Base-by-base conservation (phyloP, 73 alveolate genomes). In the Urostyla sp. region DNA sequence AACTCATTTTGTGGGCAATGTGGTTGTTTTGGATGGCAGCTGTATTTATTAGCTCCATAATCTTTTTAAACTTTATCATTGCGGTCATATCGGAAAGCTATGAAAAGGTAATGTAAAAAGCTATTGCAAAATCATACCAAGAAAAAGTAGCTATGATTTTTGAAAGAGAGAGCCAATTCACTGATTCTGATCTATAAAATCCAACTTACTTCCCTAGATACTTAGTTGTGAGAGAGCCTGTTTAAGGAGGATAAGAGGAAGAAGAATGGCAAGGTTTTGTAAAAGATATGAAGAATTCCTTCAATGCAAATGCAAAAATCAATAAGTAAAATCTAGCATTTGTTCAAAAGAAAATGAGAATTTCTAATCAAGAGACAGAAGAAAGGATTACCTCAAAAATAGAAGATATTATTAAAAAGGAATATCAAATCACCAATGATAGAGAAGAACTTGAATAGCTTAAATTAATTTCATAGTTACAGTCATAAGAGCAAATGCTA, bases 11-110 rank as follows among this genome's bases (percentile, higher is more conserved):
- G 21, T 51, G 66, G 66, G 13, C 27, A 10, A 51, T 51, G 11
- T 51, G 66, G 66, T 15, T 43, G 18, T 4, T 66, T 24, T 66
- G 80, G 80, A 8, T 66, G 3, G 46, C 44, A 5, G 34, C 66
- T 16, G 53, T 45, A 1, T 27, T 34, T 23, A 45, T 23, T 18
- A 38, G 36, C 5, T 24, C 18, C 37, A 43, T 66, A 5, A 34
- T 66, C 11, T 66, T 34, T 46, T 24, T 66, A 46, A 66, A 66
- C 80, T 66, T 66, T 21, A 66, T 66, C 61, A 66, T 66, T 43
- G 80, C 80, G 8, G 80, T 66, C 11, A 66, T 66, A 38, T 34
- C 61, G 6, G 80, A 66, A 20, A 28, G 66, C 34, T 66, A 66
- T 45, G 80, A 43, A 23, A 66, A 45, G 34, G 63, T 66, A 21